Evolutionary conservation across 2,329 filamentous ascomycete genomes (phyloP).

Genomic region (Harringtonia aguacate): DNA sequence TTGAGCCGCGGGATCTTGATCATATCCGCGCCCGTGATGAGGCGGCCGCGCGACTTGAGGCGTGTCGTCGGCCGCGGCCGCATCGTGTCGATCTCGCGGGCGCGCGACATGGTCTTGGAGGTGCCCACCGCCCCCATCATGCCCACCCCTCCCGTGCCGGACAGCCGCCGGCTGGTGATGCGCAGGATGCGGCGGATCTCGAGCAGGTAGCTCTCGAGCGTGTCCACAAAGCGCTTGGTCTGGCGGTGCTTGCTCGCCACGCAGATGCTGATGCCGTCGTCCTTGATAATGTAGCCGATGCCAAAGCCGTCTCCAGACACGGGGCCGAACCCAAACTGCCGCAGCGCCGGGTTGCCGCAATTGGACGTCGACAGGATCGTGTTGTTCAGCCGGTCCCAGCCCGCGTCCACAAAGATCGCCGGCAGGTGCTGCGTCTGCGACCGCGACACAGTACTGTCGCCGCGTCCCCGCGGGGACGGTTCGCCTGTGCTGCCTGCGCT

Average conservation of each 20-base stretch:
- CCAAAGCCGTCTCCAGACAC: conserved; percentile 91
- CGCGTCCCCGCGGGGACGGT: conserved; percentile 9
- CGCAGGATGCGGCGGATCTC: conserved; percentile 80
- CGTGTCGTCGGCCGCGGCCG: conserved; percentile 30
- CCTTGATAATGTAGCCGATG: conserved; percentile 98
- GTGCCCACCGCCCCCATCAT: too few relatives aligned
- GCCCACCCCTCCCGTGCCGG: conserved; percentile 25
- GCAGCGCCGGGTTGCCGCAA: conserved; percentile 88
- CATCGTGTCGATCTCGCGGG: conserved; percentile 39
- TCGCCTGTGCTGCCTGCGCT: too few relatives aligned
- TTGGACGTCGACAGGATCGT: conserved; percentile 97
- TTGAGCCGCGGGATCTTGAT: conserved; percentile 17
- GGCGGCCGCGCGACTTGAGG: conserved; percentile 61
- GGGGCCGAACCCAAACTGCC: conserved; percentile 94
- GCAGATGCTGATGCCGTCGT: conserved; percentile 81
- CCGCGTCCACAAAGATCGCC: conserved; percentile 71
- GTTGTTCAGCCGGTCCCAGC: conserved; percentile 92
- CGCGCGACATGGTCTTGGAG: conserved; percentile 33
- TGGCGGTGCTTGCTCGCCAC: conserved; percentile 90
- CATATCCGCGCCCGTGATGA: conserved; percentile 51
- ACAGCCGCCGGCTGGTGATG: conserved; percentile 46
- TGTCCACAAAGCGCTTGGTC: conserved; percentile 81
- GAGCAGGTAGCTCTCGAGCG: conserved; percentile 78
- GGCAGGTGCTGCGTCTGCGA: conserved; percentile 39
- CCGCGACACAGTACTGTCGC: conserved; percentile 14